Base-by-base conservation (phyloP, 441 rosid genomes). In the Omphalea diandra region DNA sequence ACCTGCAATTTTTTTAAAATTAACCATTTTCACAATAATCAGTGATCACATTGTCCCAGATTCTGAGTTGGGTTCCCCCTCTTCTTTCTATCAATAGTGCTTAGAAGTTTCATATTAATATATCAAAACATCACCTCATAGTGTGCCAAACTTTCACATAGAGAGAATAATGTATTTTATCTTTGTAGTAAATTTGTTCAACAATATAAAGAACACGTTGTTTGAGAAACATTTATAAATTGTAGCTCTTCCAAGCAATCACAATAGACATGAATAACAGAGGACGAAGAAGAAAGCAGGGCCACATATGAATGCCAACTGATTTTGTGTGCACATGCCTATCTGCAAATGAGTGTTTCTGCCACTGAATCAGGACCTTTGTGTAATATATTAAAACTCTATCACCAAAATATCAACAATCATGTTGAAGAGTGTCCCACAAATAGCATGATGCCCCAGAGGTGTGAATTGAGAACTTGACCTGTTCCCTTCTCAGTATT, bases 1-100 rank as follows among this genome's bases (percentile, higher is more conserved):
- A 96, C 96, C 99, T 96, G 79, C 65, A 75, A 62, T 22, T 60
- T 55, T 68, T 15, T 62, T 5, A 33, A 55, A 24, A 58, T 77
- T 61, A 68, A 73, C 36, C 18, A 26, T 52, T 22, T 69, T 56
- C 41, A 22, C 12, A 46, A 65, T 31, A 11, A 26, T 50, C n/a
- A n/a, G 1, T 7, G 32, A 15, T 65, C n/a, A 49, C 24, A n/a
- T 11, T 24, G 27, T 66, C 59, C 24, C 20, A 66, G 26, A 0
- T 36, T n/a, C n/a, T n/a, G 27, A 26, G 71, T 27, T 17, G 38
- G 14, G 26, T 9, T 26, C 0, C 26, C 27, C 27, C 18, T 5
- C 62, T 14, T 22, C n/a, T n/a, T n/a, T n/a, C n/a, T n/a, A n/a
- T n/a, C n/a, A n/a, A n/a, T n/a, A 36, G 70, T 53, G 2, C 38